Base-by-base conservation (phyloP, 805 yeast species). In the Metschnikowia continentalis region DNA sequence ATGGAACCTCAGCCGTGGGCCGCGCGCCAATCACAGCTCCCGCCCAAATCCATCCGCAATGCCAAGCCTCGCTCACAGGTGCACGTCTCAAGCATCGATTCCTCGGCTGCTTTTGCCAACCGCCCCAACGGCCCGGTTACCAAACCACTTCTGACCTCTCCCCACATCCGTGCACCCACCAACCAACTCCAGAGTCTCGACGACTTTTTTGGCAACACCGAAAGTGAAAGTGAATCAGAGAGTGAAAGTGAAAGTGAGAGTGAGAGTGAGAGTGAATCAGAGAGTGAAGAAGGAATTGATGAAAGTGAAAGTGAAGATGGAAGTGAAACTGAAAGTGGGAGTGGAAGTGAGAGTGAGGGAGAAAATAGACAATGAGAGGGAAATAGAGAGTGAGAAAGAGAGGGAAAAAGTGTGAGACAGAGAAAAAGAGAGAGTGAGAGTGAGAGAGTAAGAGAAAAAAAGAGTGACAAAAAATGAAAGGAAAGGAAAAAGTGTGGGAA, bases 131-230 rank as follows among this genome's bases (percentile, higher is more conserved):
- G 32, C 10, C n/a, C 23, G 22, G 30, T n/a, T 13, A 5, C 17
- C 17, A 20, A 32, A 3, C 33, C 47, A 3, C 8, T 23, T 7
- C 19, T 17, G 36, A 19, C 11, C 15, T 13, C 35, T 3, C 22
- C 35, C 14, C 26, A 30, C 11, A 14, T 23, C 15, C 35, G 15
- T 32, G 6, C 35, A 30, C 19, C 23, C 3, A 55, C 75, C 72
- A 48, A 82, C 60, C 78, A 80, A 52, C 66, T 87, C 36, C 96
- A 89, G 64, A 86, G 91, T 51, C 69, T 91, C 51, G 97, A 91
- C 61, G 98, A 91, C 54, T 91, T 91, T 64, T 83, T 91, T 58
- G 86, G 78, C 13, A 68, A 74, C 17, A 56, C 56, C 1, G 57
- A 47, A 71, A 49, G 48, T 22, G 23, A 32, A 13, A 42, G 26